Percentiles rank a stretch among this genome's conserved stretches.
Conservation (phyloP, 805 yeast genomes). For the Wickerhamomyces strasburgensis region DNA sequence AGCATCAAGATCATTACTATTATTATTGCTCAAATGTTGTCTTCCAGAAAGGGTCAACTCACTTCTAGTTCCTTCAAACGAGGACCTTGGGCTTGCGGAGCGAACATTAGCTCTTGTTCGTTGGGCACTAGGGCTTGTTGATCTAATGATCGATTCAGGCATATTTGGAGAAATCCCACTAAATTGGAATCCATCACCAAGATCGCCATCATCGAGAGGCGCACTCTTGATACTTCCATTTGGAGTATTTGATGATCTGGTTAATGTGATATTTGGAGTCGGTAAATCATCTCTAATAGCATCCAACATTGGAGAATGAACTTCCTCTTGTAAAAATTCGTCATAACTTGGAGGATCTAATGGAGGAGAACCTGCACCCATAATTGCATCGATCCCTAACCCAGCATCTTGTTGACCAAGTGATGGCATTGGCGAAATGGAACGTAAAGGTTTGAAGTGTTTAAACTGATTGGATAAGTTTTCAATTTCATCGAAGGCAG, state of each 20-base stretch:
- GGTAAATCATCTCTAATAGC: neutral
- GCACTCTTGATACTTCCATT: neutral
- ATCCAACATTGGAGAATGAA: slow-evolving; percentile 4
- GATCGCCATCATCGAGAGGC: slow-evolving; percentile 24
- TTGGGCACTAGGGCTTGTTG: slow-evolving; percentile 27
- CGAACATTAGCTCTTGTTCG: slow-evolving; percentile 16
- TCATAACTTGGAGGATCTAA: slow-evolving; percentile 31
- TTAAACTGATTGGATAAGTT: neutral
- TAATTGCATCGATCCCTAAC: slow-evolving; percentile 14
- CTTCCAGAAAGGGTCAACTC: slow-evolving; percentile 5
- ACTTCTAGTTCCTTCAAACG: slow-evolving; percentile 11
- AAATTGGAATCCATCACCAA: slow-evolving; percentile 28
- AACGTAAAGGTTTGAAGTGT: neutral
- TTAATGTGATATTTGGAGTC: slow-evolving; percentile 12
- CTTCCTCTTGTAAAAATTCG: slow-evolving; percentile 23
- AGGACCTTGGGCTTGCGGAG: slow-evolving; percentile 14
- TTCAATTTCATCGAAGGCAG: slow-evolving; percentile 45
- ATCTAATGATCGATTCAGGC: slow-evolving; percentile 31
- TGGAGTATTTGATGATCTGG: slow-evolving; percentile 14
- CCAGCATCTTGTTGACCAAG: neutral
- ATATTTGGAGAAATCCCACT: slow-evolving; percentile 29
- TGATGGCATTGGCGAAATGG: neutral
- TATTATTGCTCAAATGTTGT: no score
- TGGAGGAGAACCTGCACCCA: slow-evolving; percentile 23
- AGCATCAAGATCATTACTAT: slow-evolving; percentile 8